Conservation (phyloP, 148 eudicot species). For the Vaccinium corymbosum region DNA sequence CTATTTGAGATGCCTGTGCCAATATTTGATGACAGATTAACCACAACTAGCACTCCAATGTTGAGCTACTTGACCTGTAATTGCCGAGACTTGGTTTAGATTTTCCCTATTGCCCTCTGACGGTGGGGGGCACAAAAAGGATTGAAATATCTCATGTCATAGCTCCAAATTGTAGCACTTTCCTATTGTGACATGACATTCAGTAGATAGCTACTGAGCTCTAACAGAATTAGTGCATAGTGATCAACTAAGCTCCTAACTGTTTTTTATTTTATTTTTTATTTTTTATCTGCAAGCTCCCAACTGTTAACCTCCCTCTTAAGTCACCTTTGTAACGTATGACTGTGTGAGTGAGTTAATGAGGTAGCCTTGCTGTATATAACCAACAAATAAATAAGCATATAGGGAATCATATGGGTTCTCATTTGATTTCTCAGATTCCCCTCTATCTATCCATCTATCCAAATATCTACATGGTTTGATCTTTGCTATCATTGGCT, state of each 20-base stretch:
- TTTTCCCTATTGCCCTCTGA: neutral
- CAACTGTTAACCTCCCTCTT: neutral
- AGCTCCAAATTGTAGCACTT: neutral
- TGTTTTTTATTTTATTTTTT: no score
- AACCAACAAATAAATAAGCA: neutral
- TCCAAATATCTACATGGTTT: neutral
- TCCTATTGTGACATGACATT: neutral
- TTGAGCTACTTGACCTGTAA: neutral
- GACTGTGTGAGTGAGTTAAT: neutral
- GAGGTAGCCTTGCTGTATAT: neutral
- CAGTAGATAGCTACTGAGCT: neutral
- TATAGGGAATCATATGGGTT: neutral
- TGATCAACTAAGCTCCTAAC: neutral
- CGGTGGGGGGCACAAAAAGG: neutral
- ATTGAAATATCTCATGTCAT: neutral
- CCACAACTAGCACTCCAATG: neutral
- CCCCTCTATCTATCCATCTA: no score
- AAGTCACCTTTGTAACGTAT: neutral
- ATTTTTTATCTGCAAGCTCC: neutral
- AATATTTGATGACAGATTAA: neutral
- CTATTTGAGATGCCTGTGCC: neutral
- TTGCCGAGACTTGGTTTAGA: neutral
- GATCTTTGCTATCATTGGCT: neutral
- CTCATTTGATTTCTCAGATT: neutral
- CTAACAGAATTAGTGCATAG: neutral